Evolutionary conservation across 2,329 filamentous ascomycete genomes (phyloP).

Genomic region (Paracorniculantispora psalliotae): DNA sequence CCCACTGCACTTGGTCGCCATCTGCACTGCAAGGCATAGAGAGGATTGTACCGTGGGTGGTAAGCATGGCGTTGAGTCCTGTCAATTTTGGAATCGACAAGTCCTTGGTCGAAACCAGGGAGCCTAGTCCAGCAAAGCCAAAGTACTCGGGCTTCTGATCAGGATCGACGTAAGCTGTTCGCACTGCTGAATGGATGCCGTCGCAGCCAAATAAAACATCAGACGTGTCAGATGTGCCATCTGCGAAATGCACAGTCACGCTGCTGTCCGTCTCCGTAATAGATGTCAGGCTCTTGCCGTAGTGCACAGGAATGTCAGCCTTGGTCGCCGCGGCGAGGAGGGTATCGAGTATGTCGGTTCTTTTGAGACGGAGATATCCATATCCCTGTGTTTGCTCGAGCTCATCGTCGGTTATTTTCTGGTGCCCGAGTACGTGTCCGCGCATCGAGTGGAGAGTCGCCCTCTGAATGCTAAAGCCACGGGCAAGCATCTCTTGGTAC

Average conservation of each 20-base stretch:
- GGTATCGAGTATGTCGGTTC: neutral
- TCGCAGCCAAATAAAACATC: constrained; percentile 46
- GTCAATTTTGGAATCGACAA: neutral
- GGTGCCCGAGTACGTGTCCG: neutral
- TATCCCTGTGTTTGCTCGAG: neutral
- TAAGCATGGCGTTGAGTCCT: neutral
- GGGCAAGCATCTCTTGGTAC: constrained; percentile 58
- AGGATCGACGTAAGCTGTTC: constrained; percentile 23
- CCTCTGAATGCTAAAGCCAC: constrained; percentile 51
- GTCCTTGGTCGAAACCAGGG: neutral
- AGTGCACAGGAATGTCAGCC: neutral
- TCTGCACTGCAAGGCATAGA: neutral
- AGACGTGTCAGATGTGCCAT: constrained; percentile 25
- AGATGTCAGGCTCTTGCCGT: neutral
- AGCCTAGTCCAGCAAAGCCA: neutral
- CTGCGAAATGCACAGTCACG: neutral
- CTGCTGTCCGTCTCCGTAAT: neutral
- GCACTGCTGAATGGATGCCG: constrained; percentile 35
- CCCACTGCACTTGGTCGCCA: neutral
- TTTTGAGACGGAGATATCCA: neutral
- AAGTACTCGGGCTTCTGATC: neutral
- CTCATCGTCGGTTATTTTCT: neutral
- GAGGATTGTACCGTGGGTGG: neutral
- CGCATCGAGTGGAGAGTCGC: neutral
- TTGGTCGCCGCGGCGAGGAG: neutral